Conservation (phyloP, 805 yeast species). For the Candida montana region DNA sequence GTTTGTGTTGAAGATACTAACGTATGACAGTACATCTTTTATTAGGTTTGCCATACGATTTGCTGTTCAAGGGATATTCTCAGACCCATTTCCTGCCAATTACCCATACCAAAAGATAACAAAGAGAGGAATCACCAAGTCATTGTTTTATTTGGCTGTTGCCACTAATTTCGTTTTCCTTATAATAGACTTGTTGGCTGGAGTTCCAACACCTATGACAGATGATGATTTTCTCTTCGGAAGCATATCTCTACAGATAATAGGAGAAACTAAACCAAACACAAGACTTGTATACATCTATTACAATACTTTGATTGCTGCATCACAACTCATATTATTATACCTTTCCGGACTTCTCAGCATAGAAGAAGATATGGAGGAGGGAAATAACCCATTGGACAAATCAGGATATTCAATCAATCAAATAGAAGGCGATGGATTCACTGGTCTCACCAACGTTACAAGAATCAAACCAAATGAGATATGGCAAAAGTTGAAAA, state of each 20-base stretch:
- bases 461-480: constrained; percentile 31
- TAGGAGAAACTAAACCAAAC: constrained; percentile 39
- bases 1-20: too few relatives aligned
- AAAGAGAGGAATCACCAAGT: constrained; percentile 26
- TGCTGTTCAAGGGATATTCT: constrained; percentile 32
- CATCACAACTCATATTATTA: constrained; percentile 27
- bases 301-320: constrained; percentile 28
- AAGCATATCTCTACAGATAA: constrained; percentile 35
- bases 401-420: constrained; percentile 17
- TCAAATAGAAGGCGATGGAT: constrained; percentile 36
- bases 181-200: constrained; percentile 31
- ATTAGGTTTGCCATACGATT: constrained; percentile 28
- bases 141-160: constrained; percentile 25
- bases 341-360: constrained; percentile 29
- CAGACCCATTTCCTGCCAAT: constrained; percentile 38
- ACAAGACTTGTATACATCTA: constrained; percentile 23
- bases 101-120: constrained; percentile 19
- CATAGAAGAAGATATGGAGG: constrained; percentile 22
- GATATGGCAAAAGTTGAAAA: constrained; percentile 22
- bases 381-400: constrained; percentile 25
- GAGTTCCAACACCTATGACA: constrained; percentile 17
- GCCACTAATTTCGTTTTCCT: constrained; percentile 24
- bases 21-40: constrained; percentile 24
- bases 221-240: constrained; percentile 30
- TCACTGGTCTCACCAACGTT: constrained; percentile 36